Evolutionary conservation across 257 asterid species (phyloP), one percentile per base, ranked within the genome.

Genomic region (Cinchona pubescens): DNA sequence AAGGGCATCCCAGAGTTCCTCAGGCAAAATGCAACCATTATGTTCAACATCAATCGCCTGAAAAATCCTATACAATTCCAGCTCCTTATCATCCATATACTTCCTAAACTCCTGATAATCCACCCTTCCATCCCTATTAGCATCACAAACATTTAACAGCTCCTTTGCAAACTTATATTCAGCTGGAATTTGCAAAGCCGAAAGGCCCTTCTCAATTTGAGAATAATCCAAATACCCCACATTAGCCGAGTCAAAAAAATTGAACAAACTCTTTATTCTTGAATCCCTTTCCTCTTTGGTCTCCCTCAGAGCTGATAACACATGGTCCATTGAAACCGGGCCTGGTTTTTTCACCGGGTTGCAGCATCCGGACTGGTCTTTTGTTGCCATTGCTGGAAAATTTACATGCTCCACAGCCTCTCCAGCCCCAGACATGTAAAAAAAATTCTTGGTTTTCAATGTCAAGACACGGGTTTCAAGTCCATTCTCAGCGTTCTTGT

Each of bases 81-180:
- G 84, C 89, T 95, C 99, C 84, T 95, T 95, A 81, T 88, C 98
- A 84, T 95, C 97, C 98, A 93, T 95, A 73, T 95, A 95, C 90
- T 93, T 90, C 74, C 92, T 86, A 67, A 95, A 95, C 85, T 92
- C 99, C 85, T 38, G 88, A 77, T 91, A 95, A 87, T 91, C 98
- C 65, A 95, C 98, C 86, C 97, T 86, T 64, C 98, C 99, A 51
- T 95, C 99, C 53, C 84, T 92, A 82, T 92, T 88, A 51, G 91
- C 85, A 76, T 95, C 99, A 82, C 97, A 91, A 2, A 90, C 99
- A 51, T 77, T 82, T 72, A 95, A 67, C 6, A 95, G 89, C 88
- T 95, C 99, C 90, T 91, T 91, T 18, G 98, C 99, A 69, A 87
- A 95, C 92, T 95, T 95, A 79, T 95, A 96, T 60, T 93, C 97